Conservation (phyloP, 2,329 filamentous ascomycete species). For the Phyllosticta citrichinensis region DNA sequence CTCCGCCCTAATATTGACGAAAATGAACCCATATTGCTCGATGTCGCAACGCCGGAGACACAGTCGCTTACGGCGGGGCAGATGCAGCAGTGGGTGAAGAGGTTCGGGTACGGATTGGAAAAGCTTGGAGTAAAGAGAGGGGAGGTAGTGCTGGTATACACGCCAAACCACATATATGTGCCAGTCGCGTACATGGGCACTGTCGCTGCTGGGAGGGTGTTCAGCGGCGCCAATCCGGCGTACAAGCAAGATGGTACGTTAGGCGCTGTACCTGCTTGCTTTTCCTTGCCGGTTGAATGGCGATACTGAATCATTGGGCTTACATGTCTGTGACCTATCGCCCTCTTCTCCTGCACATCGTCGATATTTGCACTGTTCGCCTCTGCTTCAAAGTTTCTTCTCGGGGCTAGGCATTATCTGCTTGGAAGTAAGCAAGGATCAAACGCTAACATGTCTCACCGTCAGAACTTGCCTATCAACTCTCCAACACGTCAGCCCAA, state of each 20-base stretch:
- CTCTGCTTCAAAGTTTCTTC: neutral
- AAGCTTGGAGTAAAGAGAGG: constrained; percentile 54
- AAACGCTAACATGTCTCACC: constrained; percentile 16
- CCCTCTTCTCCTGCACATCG: no score
- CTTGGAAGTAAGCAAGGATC: neutral
- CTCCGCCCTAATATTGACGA: constrained; percentile 15
- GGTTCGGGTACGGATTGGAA: constrained; percentile 56
- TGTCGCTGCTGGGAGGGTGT: constrained; percentile 68
- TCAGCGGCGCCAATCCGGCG: constrained; percentile 64
- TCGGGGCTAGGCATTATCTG: neutral
- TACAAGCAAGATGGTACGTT: constrained; percentile 40
- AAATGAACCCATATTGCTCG: constrained; percentile 45
- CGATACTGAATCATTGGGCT: neutral
- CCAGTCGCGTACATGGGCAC: constrained; percentile 61
- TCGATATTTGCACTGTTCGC: no score
- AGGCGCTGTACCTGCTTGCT: neutral
- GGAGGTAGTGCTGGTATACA: constrained; percentile 64
- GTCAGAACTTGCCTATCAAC: constrained; percentile 64
- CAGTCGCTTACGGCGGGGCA: constrained; percentile 52
- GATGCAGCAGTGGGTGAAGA: constrained; percentile 63
- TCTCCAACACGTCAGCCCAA: constrained; percentile 58
- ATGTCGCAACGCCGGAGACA: constrained; percentile 56
- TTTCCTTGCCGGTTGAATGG: neutral
- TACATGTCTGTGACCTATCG: no score
- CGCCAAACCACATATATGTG: constrained; percentile 66